These are phyloP conservation scores for Trichothecium sympodiale DNA, from an alignment of 2,329 filamentous ascomycete species.

Conservation along the genomic window DNA sequence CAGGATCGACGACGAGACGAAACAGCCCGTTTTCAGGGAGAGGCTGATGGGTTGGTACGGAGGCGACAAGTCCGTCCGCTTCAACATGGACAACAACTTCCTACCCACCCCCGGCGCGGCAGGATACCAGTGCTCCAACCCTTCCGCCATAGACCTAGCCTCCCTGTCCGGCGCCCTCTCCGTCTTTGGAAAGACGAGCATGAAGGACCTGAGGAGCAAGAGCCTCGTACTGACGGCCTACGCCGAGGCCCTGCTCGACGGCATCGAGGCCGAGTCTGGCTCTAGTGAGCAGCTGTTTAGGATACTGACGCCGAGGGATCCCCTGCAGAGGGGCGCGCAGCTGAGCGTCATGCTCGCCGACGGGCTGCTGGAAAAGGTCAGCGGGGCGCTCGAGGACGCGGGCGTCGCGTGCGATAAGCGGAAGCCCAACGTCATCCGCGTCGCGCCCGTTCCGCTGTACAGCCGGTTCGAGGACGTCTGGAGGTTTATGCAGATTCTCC, in stretches of 20 bases:
- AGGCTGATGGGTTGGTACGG: slow-evolving; percentile 83
- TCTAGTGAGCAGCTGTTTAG: slow-evolving; percentile 32
- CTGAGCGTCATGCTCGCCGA: slow-evolving; percentile 54
- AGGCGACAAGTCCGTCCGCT: slow-evolving; percentile 62
- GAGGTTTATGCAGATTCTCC: slow-evolving; percentile 32
- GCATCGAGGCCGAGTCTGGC: slow-evolving; percentile 22
- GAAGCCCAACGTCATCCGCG: slow-evolving; percentile 73
- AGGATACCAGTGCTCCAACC: slow-evolving; percentile 81
- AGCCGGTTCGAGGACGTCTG: slow-evolving; percentile 67
- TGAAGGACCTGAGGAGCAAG: slow-evolving; percentile 58
- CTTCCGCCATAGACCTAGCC: slow-evolving; percentile 64
- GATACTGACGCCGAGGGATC: slow-evolving; percentile 60
- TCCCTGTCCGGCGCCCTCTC: slow-evolving; percentile 62
- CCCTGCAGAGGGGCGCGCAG: slow-evolving; percentile 63
- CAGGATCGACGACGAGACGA: slow-evolving; percentile 22
- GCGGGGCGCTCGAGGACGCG: slow-evolving; percentile 49
- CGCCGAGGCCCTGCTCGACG: slow-evolving; percentile 54
- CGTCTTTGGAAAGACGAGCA: slow-evolving; percentile 62
- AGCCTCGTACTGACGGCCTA: slow-evolving; percentile 66
- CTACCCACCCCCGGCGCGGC: slow-evolving; percentile 65
- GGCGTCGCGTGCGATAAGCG: slow-evolving; percentile 74
- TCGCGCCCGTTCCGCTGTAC: slow-evolving; percentile 77
- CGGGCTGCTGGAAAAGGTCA: slow-evolving; percentile 60
- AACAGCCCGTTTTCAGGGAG: slow-evolving; percentile 39
- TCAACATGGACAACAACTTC: slow-evolving; percentile 76